Evolutionary conservation across 768 basidiomycete species (phyloP).

Genomic region (Suillus occidentalis): DNA sequence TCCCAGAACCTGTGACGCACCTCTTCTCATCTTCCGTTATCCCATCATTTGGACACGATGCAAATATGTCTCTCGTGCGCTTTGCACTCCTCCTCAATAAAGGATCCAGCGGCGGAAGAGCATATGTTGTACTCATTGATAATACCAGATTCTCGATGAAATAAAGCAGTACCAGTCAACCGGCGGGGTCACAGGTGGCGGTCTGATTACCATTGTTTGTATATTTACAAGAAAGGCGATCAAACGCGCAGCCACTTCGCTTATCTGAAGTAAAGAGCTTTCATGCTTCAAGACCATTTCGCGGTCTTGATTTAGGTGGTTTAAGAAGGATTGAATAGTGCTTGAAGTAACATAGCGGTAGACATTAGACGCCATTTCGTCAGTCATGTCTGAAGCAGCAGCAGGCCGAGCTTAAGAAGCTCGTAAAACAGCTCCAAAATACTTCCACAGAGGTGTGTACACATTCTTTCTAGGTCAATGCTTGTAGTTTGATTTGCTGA

Average conservation of each 20-base stretch:
- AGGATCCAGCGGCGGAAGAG: conserved; percentile 66
- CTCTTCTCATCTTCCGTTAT: conserved; percentile 70
- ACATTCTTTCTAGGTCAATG: conserved; percentile 34
- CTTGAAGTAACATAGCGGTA: conserved; percentile 16
- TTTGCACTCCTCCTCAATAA: conserved; percentile 65
- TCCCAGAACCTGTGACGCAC: conserved; percentile 35
- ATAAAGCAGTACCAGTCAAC: not conserved
- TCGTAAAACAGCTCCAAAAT: conserved; percentile 77
- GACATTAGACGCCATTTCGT: conserved; percentile 18
- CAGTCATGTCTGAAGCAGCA: conserved; percentile 36
- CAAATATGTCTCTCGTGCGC: conserved; percentile 71
- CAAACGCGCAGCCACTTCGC: not conserved
- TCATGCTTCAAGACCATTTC: not conserved
- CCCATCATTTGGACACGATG: conserved; percentile 59
- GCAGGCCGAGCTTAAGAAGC: conserved; percentile 69
- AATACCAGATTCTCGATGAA: not conserved
- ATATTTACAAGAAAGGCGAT: conserved; percentile 6
- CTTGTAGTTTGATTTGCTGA: conserved; percentile 37
- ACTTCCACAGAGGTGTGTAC: conserved; percentile 56
- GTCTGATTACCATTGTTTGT: conserved; percentile 24
- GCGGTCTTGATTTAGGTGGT: not conserved
- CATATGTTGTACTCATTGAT: conserved; percentile 39
- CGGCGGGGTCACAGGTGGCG: not conserved
- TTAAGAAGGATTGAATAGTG: conserved; percentile 7
- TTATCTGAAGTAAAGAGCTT: conserved; percentile 2